phyloP scores from a whole-genome alignment of 495 filamentous ascomycete species.

The Aspergillus affinis region DNA sequence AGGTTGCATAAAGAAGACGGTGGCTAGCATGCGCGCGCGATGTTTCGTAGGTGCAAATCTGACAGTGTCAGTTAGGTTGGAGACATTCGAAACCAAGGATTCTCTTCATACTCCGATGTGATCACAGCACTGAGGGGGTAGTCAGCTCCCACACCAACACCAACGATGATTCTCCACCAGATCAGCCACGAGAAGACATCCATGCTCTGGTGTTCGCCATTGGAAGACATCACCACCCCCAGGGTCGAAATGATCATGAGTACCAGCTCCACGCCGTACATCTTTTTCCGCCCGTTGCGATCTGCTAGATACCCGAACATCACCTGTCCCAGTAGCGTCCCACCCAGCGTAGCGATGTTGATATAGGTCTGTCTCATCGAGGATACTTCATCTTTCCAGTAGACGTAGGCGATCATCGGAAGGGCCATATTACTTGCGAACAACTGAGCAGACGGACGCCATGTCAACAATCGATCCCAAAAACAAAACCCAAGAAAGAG shows the following conservation, averaged over 20 bases:
- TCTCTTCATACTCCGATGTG: conserved; percentile 51
- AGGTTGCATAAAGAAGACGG: conserved; percentile 66
- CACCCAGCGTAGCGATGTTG: conserved; percentile 59
- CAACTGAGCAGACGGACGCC: conserved; percentile 30
- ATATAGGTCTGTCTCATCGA: conserved; percentile 47
- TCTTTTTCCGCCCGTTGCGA: conserved; percentile 56
- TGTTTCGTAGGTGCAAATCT: conserved; percentile 60
- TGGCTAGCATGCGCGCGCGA: conserved; percentile 63
- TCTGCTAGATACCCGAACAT: conserved; percentile 65
- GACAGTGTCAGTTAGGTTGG: not conserved
- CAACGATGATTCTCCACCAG: conserved; percentile 58
- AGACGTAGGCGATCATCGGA: conserved; percentile 62
- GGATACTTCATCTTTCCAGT: conserved; percentile 50
- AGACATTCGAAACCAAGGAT: not conserved
- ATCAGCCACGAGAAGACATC: conserved; percentile 55
- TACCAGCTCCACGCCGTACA: conserved; percentile 65
- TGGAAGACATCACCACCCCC: conserved; percentile 51
- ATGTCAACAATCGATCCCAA: not conserved
- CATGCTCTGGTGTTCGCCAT: conserved; percentile 48
- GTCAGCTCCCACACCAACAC: conserved; percentile 57
- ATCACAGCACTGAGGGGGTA: conserved; percentile 61
- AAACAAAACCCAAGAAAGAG: not conserved
- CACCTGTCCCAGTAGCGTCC: conserved; percentile 59
- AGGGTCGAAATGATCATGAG: conserved; percentile 57
- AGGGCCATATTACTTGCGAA: conserved; percentile 66